These are phyloP conservation scores for Prunus campanulata DNA, from an alignment of 306 rosid genomes.

Conservation along the genomic window DNA sequence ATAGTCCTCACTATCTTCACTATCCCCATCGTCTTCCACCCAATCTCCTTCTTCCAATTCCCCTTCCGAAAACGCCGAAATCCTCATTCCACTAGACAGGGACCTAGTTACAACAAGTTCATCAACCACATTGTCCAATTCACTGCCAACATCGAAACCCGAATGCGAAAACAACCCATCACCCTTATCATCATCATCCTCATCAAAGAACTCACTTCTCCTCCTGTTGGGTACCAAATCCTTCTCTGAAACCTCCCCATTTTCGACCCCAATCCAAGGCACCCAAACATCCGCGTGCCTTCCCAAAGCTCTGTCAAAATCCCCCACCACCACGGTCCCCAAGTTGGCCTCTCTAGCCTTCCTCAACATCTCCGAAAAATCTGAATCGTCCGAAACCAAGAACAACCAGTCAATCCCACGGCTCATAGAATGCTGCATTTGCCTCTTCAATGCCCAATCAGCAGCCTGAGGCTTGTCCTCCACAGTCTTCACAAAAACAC, in stretches of 20 bases:
- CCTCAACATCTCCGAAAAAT: slow-evolving; percentile 77
- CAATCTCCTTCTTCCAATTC: slow-evolving; percentile 38
- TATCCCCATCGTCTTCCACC: slow-evolving; percentile 27
- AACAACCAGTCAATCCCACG: slow-evolving; percentile 80
- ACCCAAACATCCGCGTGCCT: slow-evolving; percentile 82
- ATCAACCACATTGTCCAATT: slow-evolving; percentile 44
- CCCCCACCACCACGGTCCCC: slow-evolving; percentile 87
- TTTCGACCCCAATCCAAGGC: slow-evolving; percentile 78
- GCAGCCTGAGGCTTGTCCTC: slow-evolving; percentile 88
- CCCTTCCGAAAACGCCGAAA: slow-evolving; percentile 49
- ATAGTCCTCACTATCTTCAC: slow-evolving; percentile 41
- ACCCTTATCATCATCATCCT: slow-evolving; percentile 33
- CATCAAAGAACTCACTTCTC: slow-evolving; percentile 25
- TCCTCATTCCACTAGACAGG: slow-evolving; percentile 34
- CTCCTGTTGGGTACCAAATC: slow-evolving; percentile 48
- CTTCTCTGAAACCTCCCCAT: slow-evolving; percentile 53
- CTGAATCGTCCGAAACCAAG: slow-evolving; percentile 81
- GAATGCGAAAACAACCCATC: slow-evolving; percentile 37
- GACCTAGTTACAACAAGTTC: slow-evolving; percentile 43
- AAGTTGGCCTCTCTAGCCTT: slow-evolving; percentile 63
- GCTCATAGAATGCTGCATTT: slow-evolving; percentile 83
- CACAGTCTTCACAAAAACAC: slow-evolving; percentile 81
- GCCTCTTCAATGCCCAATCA: slow-evolving; percentile 84
- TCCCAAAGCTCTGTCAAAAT: slow-evolving; percentile 67
- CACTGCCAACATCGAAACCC: slow-evolving; percentile 27